Evolutionary conservation across 495 filamentous ascomycete genomes (phyloP), one percentile per base, ranked within the genome.

Genomic region (Aspergillus asperescens): DNA sequence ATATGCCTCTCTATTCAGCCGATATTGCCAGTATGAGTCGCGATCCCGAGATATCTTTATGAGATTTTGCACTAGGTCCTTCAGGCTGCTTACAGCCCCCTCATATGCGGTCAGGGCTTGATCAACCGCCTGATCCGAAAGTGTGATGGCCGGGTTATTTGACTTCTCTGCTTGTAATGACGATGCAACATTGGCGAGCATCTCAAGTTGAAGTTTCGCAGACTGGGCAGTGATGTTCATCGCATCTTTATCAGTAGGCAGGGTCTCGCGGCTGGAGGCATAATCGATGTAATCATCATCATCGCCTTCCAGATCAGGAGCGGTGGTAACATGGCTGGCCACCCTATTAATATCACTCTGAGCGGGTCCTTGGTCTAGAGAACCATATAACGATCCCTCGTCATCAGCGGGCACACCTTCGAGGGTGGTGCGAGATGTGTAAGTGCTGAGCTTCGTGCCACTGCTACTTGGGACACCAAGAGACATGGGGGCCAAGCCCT

Each of bases 151-250:
- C 0, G 91, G 87, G 54, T 88, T 85, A 56, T 75, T 87, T 10
- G 71, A 63, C 22, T 80, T 79, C 68, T 96, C 88, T 1, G 75
- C 67, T 53, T 93, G 83, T 45, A 97, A 68, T 15, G 94, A 93
- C 7, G 85, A 73, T 34, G 89, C 85, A 24, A 98, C 87, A 57
- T 87, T 87, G 10, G 83, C 80, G 45, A 98, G 79, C 24, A 95
- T 83, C 59, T 95, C 92, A 12, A 98, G 77, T 63, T 98, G 93
- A 19, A 98, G 69, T 61, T 87, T 91, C 6, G 90, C 89, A 19
- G 94, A 96, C 64, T 96, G 91, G 1, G 92, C 93, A 3, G 91
- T 93, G 55, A 98, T 96, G 61, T 89, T 87, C 64, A 98, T 87
- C 23, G 92, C 89, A 67, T 98, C 93, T 66, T 90, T 93, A 62